phyloP scores from a whole-genome alignment of 306 rosid genomes.

The Cicer chorassanicum region DNA sequence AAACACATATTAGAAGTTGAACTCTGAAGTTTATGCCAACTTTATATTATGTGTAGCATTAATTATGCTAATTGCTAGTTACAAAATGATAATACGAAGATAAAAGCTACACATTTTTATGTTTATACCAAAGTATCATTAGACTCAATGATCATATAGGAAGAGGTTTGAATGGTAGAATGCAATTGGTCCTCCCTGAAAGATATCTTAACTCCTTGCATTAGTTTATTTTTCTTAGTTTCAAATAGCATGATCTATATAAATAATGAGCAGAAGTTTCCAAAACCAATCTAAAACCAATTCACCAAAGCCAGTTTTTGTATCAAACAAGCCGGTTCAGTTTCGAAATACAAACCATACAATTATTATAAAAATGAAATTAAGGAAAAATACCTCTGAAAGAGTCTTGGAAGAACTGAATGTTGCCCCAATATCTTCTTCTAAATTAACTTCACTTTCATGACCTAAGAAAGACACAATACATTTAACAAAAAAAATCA shows the following conservation, averaged over 20 bases:
- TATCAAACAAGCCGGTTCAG: not conserved
- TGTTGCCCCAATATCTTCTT: constrained; percentile 40
- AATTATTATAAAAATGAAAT: not conserved
- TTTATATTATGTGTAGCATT: constrained; percentile 4
- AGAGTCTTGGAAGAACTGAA: constrained; percentile 47
- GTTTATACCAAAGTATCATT: constrained; percentile 1
- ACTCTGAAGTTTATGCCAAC: not conserved
- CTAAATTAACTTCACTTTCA: constrained; percentile 48
- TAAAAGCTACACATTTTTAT: constrained; percentile 23
- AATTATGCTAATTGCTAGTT: constrained; percentile 9
- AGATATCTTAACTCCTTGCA: too few species aligned
- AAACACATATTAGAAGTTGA: not conserved
- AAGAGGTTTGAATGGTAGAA: constrained; percentile 13
- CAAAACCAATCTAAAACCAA: not conserved
- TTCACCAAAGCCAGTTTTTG: not conserved
- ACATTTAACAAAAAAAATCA: not conserved
- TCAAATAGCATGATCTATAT: not conserved
- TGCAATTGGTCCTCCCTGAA: not conserved
- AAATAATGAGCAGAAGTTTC: too few species aligned
- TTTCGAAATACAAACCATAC: not conserved
- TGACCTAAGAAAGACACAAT: constrained; percentile 46
- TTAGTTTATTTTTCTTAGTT: not conserved
- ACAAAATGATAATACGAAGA: not conserved
- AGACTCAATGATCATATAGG: not conserved
- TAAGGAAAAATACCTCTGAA: constrained; percentile 39